Conservation (phyloP, 306 rosid species). For the Quercus rubra region DNA sequence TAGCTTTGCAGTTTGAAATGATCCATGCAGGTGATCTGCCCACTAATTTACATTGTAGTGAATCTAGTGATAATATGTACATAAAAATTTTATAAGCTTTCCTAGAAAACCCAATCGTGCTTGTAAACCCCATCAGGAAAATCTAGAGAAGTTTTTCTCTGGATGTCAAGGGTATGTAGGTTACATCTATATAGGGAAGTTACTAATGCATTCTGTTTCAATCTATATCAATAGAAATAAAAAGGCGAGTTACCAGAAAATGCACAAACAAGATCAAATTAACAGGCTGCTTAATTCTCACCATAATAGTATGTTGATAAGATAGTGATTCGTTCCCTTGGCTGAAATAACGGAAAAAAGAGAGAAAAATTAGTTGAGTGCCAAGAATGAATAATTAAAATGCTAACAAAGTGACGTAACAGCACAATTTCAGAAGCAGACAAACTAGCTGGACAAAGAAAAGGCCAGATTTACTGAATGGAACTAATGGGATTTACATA, state of each 20-base stretch:
- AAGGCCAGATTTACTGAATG: neutral
- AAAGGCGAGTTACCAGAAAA: neutral
- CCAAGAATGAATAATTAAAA: conserved; percentile 1
- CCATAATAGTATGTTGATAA: conserved; percentile 89
- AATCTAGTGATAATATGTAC: no score
- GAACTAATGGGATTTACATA: neutral
- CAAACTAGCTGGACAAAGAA: conserved; percentile 6
- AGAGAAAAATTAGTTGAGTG: neutral
- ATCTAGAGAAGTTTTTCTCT: neutral
- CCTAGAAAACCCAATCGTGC: neutral
- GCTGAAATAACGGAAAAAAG: conserved; percentile 48
- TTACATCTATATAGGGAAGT: neutral
- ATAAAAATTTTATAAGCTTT: neutral
- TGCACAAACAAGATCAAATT: neutral
- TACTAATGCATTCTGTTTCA: neutral
- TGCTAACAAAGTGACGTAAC: neutral
- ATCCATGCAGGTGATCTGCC: neutral
- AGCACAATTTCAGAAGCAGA: neutral
- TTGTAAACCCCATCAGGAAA: neutral
- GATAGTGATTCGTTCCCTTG: conserved; percentile 76
- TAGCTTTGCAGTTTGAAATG: neutral
- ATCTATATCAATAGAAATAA: neutral
- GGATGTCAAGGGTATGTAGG: neutral
- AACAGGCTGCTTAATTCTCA: conserved; percentile 35
- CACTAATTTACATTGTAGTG: neutral